These are phyloP conservation scores for Albatrellus ellisii DNA, from an alignment of 768 basidiomycete species.

Conservation along the genomic window DNA sequence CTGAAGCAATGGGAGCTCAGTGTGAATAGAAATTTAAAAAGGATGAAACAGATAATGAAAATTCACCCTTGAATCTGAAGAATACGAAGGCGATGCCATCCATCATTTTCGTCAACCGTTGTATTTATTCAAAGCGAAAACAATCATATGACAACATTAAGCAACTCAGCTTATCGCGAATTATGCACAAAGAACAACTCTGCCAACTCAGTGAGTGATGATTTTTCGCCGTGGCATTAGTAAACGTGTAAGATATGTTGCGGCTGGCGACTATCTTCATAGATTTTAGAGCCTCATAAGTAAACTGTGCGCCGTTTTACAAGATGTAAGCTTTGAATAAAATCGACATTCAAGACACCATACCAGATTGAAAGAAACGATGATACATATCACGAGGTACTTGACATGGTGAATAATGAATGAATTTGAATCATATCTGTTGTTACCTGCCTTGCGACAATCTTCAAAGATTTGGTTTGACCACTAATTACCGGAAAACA, in stretches of 20 bases:
- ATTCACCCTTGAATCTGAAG: slow-evolving; percentile 95
- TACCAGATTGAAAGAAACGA: slow-evolving; percentile 92
- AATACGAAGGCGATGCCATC: slow-evolving; percentile 99
- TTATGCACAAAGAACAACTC: slow-evolving; percentile 1
- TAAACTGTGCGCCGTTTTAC: slow-evolving; percentile 43
- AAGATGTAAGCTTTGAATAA: no score
- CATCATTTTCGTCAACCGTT: slow-evolving; percentile 87
- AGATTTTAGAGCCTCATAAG: slow-evolving; percentile 85
- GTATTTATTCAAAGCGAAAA: slow-evolving; percentile 95
- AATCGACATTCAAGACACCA: no score
- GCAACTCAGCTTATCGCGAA: background rate
- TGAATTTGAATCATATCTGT: slow-evolving; percentile 73
- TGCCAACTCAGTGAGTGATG: slow-evolving; percentile 88
- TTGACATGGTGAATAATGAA: slow-evolving; percentile 90
- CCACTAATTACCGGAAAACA: slow-evolving; percentile 88
- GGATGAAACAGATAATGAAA: no score
- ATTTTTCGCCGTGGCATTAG: slow-evolving; percentile 93
- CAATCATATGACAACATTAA: slow-evolving; percentile 80
- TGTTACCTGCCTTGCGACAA: slow-evolving; percentile 30
- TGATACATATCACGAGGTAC: slow-evolving; percentile 96
- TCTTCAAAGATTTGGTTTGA: slow-evolving; percentile 80
- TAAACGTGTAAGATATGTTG: slow-evolving; percentile 97
- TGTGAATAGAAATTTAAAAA: no score
- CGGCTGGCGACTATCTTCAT: slow-evolving; percentile 90
- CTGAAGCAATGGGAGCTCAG: slow-evolving; percentile 32